Conservation (phyloP, 169 alveolate genomes). For the Eimeria falciformis region DNA sequence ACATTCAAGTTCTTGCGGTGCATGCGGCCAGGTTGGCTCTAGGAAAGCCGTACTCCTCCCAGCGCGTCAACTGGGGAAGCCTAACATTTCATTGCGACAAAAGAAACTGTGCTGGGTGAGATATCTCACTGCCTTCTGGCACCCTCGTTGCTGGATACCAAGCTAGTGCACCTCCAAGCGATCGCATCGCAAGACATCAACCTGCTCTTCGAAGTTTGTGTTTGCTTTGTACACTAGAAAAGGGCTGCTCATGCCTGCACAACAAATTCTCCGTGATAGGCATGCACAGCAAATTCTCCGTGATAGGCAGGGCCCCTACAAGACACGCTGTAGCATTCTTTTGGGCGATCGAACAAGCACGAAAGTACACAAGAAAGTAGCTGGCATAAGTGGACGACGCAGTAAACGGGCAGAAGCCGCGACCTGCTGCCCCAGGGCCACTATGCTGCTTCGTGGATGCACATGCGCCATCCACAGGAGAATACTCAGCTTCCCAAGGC, state of each 20-base stretch:
- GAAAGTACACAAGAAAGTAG: neutral
- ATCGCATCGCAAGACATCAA: neutral
- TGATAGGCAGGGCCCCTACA: neutral
- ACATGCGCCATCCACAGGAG: conserved; percentile 42
- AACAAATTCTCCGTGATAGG: neutral
- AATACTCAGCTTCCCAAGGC: neutral
- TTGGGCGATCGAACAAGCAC: neutral
- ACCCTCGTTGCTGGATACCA: too few species aligned
- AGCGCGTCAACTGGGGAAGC: too few species aligned
- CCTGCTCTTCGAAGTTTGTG: conserved; percentile 28
- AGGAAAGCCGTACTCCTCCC: too few species aligned
- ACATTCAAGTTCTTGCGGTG: too few species aligned
- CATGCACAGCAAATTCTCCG: neutral
- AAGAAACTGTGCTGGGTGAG: too few species aligned
- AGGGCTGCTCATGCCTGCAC: conserved; percentile 51
- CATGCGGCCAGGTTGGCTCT: too few species aligned
- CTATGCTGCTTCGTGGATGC: conserved; percentile 42
- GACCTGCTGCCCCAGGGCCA: neutral
- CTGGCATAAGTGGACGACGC: too few species aligned
- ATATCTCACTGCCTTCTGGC: too few species aligned
- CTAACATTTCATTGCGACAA: too few species aligned
- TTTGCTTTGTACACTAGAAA: neutral
- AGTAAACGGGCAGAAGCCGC: conserved; percentile 42
- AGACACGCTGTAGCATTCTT: neutral
- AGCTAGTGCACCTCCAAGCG: too few species aligned